Evolutionary conservation across 306 rosid genomes (phyloP), one percentile per base, ranked within the genome.

Genomic region (Coriaria nepalensis): DNA sequence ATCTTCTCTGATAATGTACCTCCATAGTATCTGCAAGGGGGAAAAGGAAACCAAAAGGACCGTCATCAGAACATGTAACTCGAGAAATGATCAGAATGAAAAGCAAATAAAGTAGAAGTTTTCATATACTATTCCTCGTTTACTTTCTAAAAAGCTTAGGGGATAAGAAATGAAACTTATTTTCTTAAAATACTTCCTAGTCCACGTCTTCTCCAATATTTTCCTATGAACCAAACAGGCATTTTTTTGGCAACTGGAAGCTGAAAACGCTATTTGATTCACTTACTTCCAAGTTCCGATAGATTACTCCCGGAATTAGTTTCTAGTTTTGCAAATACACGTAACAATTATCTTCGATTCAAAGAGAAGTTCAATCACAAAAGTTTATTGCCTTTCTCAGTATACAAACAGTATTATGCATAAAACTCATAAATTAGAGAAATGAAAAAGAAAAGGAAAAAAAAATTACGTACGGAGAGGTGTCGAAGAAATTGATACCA

Each of bases 401-500:
- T 7, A 43, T 37, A 47, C 52, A 55, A 51, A 47, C 41, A 39
- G 40, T 0, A 12, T 8, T 6, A 58, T 10, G 10, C n/a, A 33
- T 10, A 8, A 6, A 34, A 2, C 13, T 44, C 15, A 7, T 5
- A 9, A 2, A 9, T 53, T 14, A 40, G 2, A 10, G 59, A 53
- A 10, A 20, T 20, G 29, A 20, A 45, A 45, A 9, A n/a, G 4
- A 29, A 43, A 29, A 10, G n/a, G 60, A 55, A 12, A 3, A 47
- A 0, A 52, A 4, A 52, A 0, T 35, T 35, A 39, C 68, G 37
- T 63, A 88, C 95, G 97, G 97, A 39, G 97, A 84, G 57, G 97
- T 88, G 53, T 88, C 97, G 61, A 84, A 88, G 66, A 76, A 88
- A 61, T 88, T 88, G 73, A 88, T 79, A 62, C 97, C 97, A 4